Conservation (phyloP, 768 basidiomycete genomes). For the Mrakia hoshinonis region DNA sequence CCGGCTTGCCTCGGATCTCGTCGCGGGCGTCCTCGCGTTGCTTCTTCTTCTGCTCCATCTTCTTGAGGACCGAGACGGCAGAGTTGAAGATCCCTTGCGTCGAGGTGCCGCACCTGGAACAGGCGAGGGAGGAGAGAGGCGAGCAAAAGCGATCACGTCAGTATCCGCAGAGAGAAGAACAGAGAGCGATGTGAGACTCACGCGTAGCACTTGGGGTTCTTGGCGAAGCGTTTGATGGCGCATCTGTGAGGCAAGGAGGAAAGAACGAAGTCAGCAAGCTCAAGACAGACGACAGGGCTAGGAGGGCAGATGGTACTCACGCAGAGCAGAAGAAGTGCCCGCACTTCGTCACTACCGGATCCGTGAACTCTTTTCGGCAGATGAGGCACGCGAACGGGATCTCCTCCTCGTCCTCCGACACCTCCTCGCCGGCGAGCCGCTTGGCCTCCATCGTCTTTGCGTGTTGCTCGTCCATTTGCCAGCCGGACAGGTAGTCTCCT, state of each 20-base stretch:
- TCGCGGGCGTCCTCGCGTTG: slow-evolving; percentile 46
- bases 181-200: neutral
- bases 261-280: neutral
- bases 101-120: slow-evolving; percentile 59
- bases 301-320: slow-evolving; percentile 32
- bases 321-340: slow-evolving; percentile 92
- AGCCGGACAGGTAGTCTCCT: slow-evolving; percentile 70
- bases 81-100: slow-evolving; percentile 96
- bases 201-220: slow-evolving; percentile 89
- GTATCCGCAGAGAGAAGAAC: neutral
- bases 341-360: slow-evolving; percentile 91
- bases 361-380: slow-evolving; percentile 86
- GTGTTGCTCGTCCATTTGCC: slow-evolving; percentile 80
- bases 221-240: slow-evolving; percentile 87
- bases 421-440: slow-evolving; percentile 35
- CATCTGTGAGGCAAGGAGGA: slow-evolving; percentile 44
- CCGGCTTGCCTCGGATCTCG: slow-evolving; percentile 32
- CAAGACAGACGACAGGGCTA: neutral
- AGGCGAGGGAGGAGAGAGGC: neutral
- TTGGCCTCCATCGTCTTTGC: slow-evolving; percentile 42
- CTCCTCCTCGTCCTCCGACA: slow-evolving; percentile 66
- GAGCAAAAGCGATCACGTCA: too few species aligned
- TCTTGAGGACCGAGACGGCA: slow-evolving; percentile 84
- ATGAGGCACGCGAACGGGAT: slow-evolving; percentile 98
- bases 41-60: slow-evolving; percentile 64